Evolutionary conservation across 2,329 filamentous ascomycete genomes (phyloP), one percentile per base, ranked within the genome.

Genomic region (Pseudocercospora fuligena): DNA sequence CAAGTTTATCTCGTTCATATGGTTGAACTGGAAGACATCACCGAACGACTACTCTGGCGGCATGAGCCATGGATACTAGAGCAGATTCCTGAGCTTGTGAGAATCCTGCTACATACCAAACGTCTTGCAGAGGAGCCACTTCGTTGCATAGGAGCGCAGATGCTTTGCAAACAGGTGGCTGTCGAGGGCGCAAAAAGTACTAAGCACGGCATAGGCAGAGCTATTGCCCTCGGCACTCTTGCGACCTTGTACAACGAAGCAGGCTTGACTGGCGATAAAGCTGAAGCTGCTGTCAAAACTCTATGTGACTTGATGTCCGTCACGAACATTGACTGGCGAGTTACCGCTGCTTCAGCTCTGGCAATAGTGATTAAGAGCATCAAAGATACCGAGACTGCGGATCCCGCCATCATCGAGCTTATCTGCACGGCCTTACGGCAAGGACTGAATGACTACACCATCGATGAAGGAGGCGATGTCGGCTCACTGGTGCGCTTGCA

Each of bases 371-470:
- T 67, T 9, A 40, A 46, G 12, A 51, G 65, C 40, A 36, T 61
- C 19, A 19, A 49, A 23, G 59, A 65, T 9, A 46, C n/a, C 7
- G 19, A 25, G 5, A 8, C 16, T 9, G 23, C 69, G 16, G 70
- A 71, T 14, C 5, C 19, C 12, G 29, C 33, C 4, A 63, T 71
- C 23, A 47, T 66, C 11, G 36, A 65, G 14, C 53, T 36, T 2
- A 69, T 82, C 7, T 67, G 79, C 5, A 33, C 65, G 9, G 71
- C 74, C 2, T 53, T 76, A 6, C 71, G 73, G 27, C 61, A 74
- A 29, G 81, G 90, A 0, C 80, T 99, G 29, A 90, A 94, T 70
- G 94, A 99, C 76, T 98, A 98, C 75, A 97, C 92, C 0, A 94
- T 92, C 3, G 94, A 92, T 71, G 90, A 94, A 14, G 86, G 93